Conservation (phyloP, 345 rosid genomes). For the Punica granatum region DNA sequence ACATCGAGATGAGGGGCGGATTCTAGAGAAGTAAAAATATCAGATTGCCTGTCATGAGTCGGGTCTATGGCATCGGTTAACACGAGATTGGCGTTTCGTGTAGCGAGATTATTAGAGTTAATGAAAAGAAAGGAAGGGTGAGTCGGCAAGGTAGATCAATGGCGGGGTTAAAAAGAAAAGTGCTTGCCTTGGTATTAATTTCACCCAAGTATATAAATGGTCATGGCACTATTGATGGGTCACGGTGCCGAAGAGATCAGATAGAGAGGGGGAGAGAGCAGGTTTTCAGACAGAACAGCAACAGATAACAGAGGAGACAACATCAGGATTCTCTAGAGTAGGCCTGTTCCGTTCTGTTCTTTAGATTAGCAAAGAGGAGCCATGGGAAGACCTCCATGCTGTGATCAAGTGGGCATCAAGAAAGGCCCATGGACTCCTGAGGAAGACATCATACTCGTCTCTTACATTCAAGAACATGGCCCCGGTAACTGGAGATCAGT, state of each 20-base stretch:
- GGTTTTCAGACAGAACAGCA: not conserved
- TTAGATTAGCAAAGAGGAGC: constrained; percentile 11
- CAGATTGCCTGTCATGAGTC: no score
- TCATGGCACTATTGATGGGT: not conserved
- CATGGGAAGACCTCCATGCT: constrained; percentile 97
- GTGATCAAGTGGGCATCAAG: constrained; percentile 83
- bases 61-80: no score
- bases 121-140: not conserved
- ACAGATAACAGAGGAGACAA: not conserved
- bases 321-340: not conserved
- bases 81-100: no score
- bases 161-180: not conserved
- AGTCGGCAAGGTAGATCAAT: not conserved
- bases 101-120: not conserved
- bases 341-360: not conserved
- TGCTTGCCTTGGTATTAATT: not conserved
- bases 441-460: constrained; percentile 85
- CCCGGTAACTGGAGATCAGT: constrained; percentile 98
- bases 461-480: constrained; percentile 93
- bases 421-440: constrained; percentile 99
- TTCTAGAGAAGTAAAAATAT: no score
- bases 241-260: not conserved
- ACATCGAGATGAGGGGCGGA: no score
- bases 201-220: not conserved
- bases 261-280: not conserved